Conservation (phyloP, 75 land plant genomes). For the Cryptomeria japonica region DNA sequence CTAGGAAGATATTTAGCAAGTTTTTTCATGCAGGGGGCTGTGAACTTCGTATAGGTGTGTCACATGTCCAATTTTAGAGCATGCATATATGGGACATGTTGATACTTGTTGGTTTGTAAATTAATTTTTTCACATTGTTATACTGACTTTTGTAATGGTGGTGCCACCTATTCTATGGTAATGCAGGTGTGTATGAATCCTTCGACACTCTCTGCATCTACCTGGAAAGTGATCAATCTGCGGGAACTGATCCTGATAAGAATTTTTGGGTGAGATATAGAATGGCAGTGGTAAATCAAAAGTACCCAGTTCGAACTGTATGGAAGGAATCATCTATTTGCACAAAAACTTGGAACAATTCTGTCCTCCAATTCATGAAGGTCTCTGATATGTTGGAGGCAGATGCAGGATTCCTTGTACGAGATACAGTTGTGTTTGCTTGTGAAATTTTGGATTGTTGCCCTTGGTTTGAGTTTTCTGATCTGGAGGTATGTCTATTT, state of each 20-base stretch:
- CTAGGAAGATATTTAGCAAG: conserved; percentile 95
- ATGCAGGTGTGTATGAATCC: conserved; percentile 95
- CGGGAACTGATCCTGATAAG: conserved; percentile 82
- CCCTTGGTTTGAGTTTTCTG: conserved; percentile 99
- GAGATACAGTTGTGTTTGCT: conserved; percentile 90
- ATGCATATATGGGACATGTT: background rate
- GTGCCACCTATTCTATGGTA: conserved; percentile 1
- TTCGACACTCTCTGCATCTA: conserved; percentile 98
- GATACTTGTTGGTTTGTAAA: background rate
- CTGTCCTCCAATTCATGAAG: conserved; percentile 99
- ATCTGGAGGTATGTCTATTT: conserved; percentile 78
- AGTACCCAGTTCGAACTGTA: conserved; percentile 80
- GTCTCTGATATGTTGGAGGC: conserved; percentile 94
- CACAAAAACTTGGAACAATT: conserved; percentile 99
- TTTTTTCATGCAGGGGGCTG: conserved; percentile 99
- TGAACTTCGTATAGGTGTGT: conserved; percentile 95
- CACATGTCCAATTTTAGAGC: background rate
- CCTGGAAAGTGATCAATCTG: conserved; percentile 95
- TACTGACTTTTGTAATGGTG: background rate
- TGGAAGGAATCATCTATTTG: conserved; percentile 98
- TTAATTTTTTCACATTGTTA: background rate
- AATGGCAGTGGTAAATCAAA: conserved; percentile 96
- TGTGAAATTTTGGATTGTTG: conserved; percentile 98
- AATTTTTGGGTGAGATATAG: conserved; percentile 97
- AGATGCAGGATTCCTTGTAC: conserved; percentile 91